Evolutionary conservation across 805 yeast species (phyloP).

Genomic region (Schwanniomyces yamadae): DNA sequence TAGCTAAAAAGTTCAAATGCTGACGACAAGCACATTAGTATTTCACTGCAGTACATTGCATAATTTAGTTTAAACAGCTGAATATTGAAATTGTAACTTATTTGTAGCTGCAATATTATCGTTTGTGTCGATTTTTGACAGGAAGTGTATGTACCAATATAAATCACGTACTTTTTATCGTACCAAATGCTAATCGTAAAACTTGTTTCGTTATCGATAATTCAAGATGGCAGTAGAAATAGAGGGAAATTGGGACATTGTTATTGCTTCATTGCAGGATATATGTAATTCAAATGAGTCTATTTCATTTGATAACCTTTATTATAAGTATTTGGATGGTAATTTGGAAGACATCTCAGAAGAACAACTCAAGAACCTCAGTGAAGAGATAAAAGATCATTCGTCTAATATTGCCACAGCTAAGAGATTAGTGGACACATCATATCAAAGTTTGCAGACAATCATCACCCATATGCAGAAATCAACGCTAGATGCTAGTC

Average conservation of each 20-base stretch:
- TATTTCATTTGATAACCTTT: constrained; percentile 46
- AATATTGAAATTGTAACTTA: no score
- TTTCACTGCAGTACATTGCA: constrained; percentile 3
- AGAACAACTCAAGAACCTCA: constrained; percentile 39
- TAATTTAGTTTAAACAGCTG: no score
- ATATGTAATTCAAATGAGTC: constrained; percentile 62
- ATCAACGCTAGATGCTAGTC: constrained; percentile 8
- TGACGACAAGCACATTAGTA: constrained; percentile 5
- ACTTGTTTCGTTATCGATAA: no score
- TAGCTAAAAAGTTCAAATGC: constrained; percentile 6
- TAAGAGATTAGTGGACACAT: constrained; percentile 34
- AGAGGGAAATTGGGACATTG: constrained; percentile 70
- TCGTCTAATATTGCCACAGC: constrained; percentile 57
- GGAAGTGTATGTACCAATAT: no score
- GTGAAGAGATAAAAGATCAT: constrained; percentile 49
- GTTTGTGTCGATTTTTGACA: no score
- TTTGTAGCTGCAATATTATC: no score
- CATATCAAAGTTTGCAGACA: constrained; percentile 46
- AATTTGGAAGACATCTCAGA: constrained; percentile 20
- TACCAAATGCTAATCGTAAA: no score
- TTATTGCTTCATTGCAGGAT: constrained; percentile 65
- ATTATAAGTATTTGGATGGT: constrained; percentile 21
- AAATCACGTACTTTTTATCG: no score
- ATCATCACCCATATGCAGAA: constrained; percentile 36
- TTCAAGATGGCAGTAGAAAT: constrained; percentile 25